phyloP scores from a whole-genome alignment of 2,329 filamentous ascomycete genomes.

The Paraphaeosphaeria sporulosa region DNA sequence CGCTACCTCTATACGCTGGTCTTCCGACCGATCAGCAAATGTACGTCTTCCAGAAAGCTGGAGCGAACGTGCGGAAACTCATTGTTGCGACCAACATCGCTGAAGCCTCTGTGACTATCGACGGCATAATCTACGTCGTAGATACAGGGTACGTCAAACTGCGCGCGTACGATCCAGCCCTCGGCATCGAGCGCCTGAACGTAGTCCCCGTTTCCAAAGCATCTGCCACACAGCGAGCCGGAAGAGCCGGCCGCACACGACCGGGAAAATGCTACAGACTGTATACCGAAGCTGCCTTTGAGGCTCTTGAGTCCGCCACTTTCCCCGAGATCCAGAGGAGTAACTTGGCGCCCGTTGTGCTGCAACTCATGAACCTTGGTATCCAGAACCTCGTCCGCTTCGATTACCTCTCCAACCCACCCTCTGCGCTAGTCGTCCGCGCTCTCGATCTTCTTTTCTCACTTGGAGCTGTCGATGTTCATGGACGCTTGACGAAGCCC shows the following conservation, averaged over 20 bases:
- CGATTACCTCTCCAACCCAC: slow-evolving; percentile 85
- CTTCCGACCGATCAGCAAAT: slow-evolving; percentile 91
- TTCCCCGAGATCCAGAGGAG: slow-evolving; percentile 91
- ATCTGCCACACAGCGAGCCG: slow-evolving; percentile 88
- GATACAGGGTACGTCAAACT: slow-evolving; percentile 93
- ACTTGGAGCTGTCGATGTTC: slow-evolving; percentile 84
- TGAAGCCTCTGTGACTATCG: slow-evolving; percentile 92
- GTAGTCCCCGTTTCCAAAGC: slow-evolving; percentile 86
- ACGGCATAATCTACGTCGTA: slow-evolving; percentile 88
- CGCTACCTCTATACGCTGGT: slow-evolving; percentile 87
- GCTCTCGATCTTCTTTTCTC: slow-evolving; percentile 89
- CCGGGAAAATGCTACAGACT: slow-evolving; percentile 94
- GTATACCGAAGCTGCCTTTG: slow-evolving; percentile 80
- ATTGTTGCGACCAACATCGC: slow-evolving; percentile 96
- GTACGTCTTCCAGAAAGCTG: slow-evolving; percentile 87
- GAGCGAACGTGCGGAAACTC: slow-evolving; percentile 85
- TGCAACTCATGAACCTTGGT: slow-evolving; percentile 93
- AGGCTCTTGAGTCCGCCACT: slow-evolving; percentile 72
- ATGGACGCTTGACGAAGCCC: slow-evolving; percentile 88
- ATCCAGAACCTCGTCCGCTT: slow-evolving; percentile 95
- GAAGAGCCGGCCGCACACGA: slow-evolving; percentile 85
- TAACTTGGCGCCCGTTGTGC: slow-evolving; percentile 84
- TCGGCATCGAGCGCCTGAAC: slow-evolving; percentile 87
- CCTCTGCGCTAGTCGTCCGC: slow-evolving; percentile 82
- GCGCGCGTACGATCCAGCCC: slow-evolving; percentile 81